Evolutionary conservation across 2,329 filamentous ascomycete species (phyloP), one percentile per base, ranked within the genome.

Genomic region (Alternaria arbusti): DNA sequence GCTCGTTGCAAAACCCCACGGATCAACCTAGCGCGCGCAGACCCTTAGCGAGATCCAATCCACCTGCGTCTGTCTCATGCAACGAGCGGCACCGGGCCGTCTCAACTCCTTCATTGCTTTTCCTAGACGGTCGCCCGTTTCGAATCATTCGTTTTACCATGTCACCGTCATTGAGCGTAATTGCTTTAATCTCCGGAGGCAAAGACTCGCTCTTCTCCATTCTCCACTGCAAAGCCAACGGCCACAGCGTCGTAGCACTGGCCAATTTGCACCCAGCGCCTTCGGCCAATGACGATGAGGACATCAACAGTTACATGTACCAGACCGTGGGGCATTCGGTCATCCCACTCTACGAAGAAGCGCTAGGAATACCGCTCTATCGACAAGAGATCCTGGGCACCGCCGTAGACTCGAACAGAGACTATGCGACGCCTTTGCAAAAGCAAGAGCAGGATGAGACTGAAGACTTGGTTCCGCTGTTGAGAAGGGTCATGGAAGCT

Each of bases 271-370:
- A 94, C 77, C 95, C 93, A 15, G 54, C 82, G 11, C 44, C 61
- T 15, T 60, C 63, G 8, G 44, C 65, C 51, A 65, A 57, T 57
- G 59, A 65, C 30, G 82, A 86, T 66, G 82, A 86, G 59, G 92
- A 98, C 79, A 86, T 97, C 72, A 93, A 99, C 81, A 97, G 94
- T 83, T 98, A 96, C 89, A 99, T 99, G 96, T 99, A 98, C 84
- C 96, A 99, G 84, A 99, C 96, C 4, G 92, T 97, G 64, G 96
- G 96, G 12, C 93, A 98, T 80, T 86, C 89, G 61, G 84, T 97
- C 17, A 90, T 98, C 61, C 93, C 94, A 3, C 86, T 97, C 15
- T 98, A 97, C 78, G 89, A 90, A 64, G 80, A 87, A 51, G 94
- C 93, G 32, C 89, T 97, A 2, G 89, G 86, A 0, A 85, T 98